Conservation (phyloP, 129 eudicot genomes). For the Glebionis coronaria region DNA sequence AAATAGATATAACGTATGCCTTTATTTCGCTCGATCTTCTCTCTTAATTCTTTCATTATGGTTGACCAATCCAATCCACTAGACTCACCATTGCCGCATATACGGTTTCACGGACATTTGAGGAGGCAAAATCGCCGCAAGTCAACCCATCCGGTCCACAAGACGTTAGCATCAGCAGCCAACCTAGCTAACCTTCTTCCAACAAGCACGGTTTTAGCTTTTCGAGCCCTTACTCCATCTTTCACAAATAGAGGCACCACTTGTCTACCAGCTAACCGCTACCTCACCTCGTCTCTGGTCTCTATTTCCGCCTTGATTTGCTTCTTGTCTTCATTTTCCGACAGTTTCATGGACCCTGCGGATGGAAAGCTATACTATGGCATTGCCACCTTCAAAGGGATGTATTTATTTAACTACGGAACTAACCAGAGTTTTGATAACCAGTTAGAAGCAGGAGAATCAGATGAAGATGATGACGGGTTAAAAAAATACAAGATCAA, state of each 20-base stretch:
- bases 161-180: conserved; percentile 44
- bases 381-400: conserved; percentile 47
- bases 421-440: background rate
- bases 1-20: background rate
- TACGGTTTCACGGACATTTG: background rate
- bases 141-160: conserved; percentile 28
- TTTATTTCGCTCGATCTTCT: background rate
- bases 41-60: background rate
- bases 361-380: conserved; percentile 47
- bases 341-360: conserved; percentile 32
- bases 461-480: background rate
- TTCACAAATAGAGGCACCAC: conserved; percentile 41
- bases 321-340: conserved; percentile 51
- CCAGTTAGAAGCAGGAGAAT: conserved; percentile 2
- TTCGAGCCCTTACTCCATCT: conserved; percentile 50
- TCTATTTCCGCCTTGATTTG: conserved; percentile 31
- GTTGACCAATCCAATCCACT: conserved; percentile 13
- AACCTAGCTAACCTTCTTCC: conserved; percentile 67
- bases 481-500: conserved; percentile 22
- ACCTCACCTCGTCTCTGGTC: conserved; percentile 35
- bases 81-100: conserved; percentile 8
- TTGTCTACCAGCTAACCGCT: conserved; percentile 31
- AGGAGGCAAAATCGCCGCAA: background rate
- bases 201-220: conserved; percentile 56
- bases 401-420: conserved; percentile 40